Evolutionary conservation across 305 asterid species (phyloP).

Genomic region (Solanum hybrid): DNA sequence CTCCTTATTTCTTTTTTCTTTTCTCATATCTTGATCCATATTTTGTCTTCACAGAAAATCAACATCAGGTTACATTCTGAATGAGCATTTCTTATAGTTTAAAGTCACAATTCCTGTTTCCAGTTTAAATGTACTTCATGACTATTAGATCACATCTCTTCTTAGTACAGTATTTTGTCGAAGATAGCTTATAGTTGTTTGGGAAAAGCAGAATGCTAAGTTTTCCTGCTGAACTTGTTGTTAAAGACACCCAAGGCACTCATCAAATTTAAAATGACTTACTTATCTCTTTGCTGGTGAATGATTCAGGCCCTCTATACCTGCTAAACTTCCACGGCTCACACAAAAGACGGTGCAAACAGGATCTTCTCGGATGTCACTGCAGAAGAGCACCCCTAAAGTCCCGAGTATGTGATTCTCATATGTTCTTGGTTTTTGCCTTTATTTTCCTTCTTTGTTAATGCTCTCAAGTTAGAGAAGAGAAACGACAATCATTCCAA

Average conservation of each 20-base stretch:
- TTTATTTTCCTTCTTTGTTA: not conserved
- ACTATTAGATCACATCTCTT: not conserved
- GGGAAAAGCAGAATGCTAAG: not conserved
- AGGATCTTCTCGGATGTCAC: conserved; percentile 40
- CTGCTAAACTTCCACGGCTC: conserved; percentile 52
- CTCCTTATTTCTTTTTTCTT: not conserved
- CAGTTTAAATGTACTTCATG: not conserved
- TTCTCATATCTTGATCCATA: not conserved
- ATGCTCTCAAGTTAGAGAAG: not conserved
- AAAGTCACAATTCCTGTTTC: not conserved
- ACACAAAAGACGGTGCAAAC: conserved; percentile 37
- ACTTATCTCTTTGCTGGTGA: conserved; percentile 3
- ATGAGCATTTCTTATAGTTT: not conserved
- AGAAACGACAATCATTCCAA: not conserved
- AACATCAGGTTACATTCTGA: not conserved
- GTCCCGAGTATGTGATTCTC: conserved; percentile 39
- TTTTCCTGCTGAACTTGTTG: not conserved
- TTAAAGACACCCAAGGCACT: not conserved
- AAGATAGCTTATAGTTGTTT: not conserved
- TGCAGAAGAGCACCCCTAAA: conserved; percentile 51
- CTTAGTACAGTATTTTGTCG: not conserved
- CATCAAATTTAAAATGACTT: not conserved
- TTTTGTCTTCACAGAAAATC: not conserved
- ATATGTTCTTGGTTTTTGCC: not conserved
- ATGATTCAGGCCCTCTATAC: conserved; percentile 34